Evolutionary conservation across 139 green algal species (phyloP), one percentile per base, ranked within the genome.

Genomic region (Edaphochlamys debaryana): DNA sequence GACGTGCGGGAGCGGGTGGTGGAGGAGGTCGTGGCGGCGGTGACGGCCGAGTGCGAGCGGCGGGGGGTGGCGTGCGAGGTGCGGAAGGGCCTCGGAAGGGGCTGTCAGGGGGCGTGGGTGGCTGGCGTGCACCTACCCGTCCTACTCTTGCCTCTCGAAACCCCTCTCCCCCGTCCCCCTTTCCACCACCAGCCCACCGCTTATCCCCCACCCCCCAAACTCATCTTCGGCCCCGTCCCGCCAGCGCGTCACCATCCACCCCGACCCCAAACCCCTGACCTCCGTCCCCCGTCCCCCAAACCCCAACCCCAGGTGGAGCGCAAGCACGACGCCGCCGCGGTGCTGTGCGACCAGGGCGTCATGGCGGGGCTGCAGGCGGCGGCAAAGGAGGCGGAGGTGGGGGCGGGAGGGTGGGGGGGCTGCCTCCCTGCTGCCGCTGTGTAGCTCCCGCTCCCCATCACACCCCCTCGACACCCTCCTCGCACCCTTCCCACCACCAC

Each of bases 281-380:
- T 15, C 48, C 11, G 7, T 17, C 50, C 25, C 50, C 50, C 9
- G 2, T 2, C 6, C 6, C 2, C 5, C 50, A 19, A 25, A 58
- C 50, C 77, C 58, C 85, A 88, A 78, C 25, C 36, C n/a, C 45
- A 13, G 11, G 72, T 94, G 30, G 67, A 88, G 34, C 66, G 72
- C 3, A 92, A 89, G 71, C 93, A 97, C 72, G 88, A 94, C 48
- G 91, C 91, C 6, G 67, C 45, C 25, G 88, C 93, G 22, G 89
- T 94, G 73, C 69, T 90, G 25, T 85, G 82, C 52, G 85, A 93
- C 66, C 63, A 82, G 1, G 85, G 38, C 22, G 79, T 95, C 23
- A 73, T 92, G 5, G 34, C 87, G 54, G 79, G 17, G 25, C 76
- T 94, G 41, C 72, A 84, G 1, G n/a, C 78, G 37, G 79, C 54